Conservation (phyloP, 1,139 yeast species). For the Pichia sp. region DNA sequence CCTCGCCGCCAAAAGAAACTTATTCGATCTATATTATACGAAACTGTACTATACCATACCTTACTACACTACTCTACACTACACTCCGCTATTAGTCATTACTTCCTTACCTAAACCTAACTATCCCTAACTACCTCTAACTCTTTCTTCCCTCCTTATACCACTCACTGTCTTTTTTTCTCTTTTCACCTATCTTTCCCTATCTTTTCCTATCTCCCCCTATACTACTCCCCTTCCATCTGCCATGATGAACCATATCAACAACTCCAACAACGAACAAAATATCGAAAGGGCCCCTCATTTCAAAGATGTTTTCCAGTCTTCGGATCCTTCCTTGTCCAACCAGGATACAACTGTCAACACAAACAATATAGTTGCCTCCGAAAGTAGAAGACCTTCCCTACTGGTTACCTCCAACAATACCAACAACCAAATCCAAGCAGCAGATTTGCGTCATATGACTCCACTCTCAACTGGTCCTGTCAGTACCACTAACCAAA, state of each 20-base stretch:
- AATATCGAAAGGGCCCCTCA: conserved; percentile 25
- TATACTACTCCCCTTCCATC: neutral
- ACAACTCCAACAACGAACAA: conserved; percentile 26
- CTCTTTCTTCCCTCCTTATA: neutral
- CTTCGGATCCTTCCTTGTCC: conserved; percentile 9
- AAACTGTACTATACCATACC: too few relatives aligned
- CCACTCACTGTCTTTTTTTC: neutral
- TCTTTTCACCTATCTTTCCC: conserved; percentile 1
- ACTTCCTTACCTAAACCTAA: too few relatives aligned
- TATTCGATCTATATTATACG: too few relatives aligned
- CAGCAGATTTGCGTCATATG: neutral
- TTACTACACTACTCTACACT: too few relatives aligned
- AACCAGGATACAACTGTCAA: conserved; percentile 6
- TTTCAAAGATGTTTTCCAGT: conserved; percentile 22
- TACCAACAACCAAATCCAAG: neutral
- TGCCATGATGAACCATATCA: conserved; percentile 23
- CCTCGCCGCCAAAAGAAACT: too few relatives aligned
- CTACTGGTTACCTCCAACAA: conserved; percentile 15
- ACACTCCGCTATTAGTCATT: too few relatives aligned
- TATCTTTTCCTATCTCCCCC: neutral
- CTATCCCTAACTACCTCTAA: neutral
- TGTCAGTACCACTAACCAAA: too few relatives aligned
- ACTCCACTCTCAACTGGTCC: too few relatives aligned
- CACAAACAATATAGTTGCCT: conserved; percentile 17
- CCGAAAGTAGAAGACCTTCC: conserved; percentile 26